Percentiles rank a stretch among this genome's conserved stretches.
Conservation (phyloP, 495 filamentous ascomycete genomes). For the Xylaria nigripes region DNA sequence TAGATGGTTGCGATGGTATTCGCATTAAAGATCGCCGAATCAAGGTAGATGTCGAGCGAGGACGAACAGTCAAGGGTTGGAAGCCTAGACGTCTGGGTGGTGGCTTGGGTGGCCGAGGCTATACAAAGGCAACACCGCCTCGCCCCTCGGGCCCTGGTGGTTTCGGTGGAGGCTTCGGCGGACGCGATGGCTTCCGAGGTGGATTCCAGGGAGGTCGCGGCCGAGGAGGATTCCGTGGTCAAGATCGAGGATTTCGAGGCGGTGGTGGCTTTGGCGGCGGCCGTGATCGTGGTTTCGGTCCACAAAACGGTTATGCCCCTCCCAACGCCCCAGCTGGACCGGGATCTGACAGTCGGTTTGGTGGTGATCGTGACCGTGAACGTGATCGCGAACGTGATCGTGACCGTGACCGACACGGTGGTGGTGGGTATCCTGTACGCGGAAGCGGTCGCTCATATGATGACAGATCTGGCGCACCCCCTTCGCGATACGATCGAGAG, state of each 20-base stretch:
- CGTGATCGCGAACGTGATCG: slow-evolving; percentile 49
- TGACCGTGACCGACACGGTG: slow-evolving; percentile 32
- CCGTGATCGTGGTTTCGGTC: slow-evolving; percentile 52
- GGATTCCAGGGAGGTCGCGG: slow-evolving; percentile 50
- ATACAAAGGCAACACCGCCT: slow-evolving; percentile 74
- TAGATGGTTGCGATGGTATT: slow-evolving; percentile 67
- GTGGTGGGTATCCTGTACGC: slow-evolving; percentile 53
- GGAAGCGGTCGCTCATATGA: slow-evolving; percentile 54
- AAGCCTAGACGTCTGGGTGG: slow-evolving; percentile 86
- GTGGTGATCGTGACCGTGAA: slow-evolving; percentile 42
- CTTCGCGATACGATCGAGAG: slow-evolving; percentile 50
- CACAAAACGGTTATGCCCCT: slow-evolving; percentile 46
- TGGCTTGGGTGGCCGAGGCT: slow-evolving; percentile 84
- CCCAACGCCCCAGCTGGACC: slow-evolving; percentile 75
- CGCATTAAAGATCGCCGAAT: slow-evolving; percentile 87
- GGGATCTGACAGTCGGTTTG: slow-evolving; percentile 54
- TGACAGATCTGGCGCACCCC: slow-evolving; percentile 52
- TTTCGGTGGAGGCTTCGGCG: slow-evolving; percentile 59
- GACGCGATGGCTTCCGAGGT: slow-evolving; percentile 39
- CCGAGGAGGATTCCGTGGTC: slow-evolving; percentile 51
- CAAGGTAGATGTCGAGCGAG: slow-evolving; percentile 92
- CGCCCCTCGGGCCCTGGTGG: slow-evolving; percentile 67
- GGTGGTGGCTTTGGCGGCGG: slow-evolving; percentile 49
- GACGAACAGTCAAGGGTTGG: slow-evolving; percentile 91
- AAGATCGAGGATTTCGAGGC: slow-evolving; percentile 42